A percentile compares a stretch with the other conserved stretches of the same genome.
phyloP scores from a whole-genome alignment of 345 rosid genomes.

The Acer yangbiense region DNA sequence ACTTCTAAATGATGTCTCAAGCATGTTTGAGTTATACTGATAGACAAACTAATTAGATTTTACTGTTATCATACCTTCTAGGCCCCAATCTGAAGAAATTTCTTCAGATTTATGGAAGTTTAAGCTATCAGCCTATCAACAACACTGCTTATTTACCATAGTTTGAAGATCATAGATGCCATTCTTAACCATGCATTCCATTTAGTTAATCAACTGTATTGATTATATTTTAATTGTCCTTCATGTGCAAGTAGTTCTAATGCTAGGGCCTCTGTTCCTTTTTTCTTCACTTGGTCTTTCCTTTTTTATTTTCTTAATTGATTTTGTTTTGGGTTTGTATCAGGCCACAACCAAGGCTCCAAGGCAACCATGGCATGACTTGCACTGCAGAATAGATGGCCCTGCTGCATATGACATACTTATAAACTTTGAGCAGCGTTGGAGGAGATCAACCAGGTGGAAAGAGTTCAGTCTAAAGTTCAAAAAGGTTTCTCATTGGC shows the following conservation, averaged over 20 bases:
- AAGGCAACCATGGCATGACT: conserved; percentile 97
- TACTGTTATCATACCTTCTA: not conserved
- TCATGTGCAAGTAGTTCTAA: conserved; percentile 17
- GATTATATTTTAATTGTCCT: not conserved
- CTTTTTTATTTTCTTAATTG: conserved; percentile 6
- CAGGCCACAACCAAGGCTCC: conserved; percentile 78
- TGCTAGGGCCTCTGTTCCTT: not conserved
- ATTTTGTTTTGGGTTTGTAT: conserved; percentile 5
- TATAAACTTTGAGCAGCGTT: conserved; percentile 95
- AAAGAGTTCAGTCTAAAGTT: conserved; percentile 65
- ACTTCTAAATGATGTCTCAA: not conserved
- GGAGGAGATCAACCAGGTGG: conserved; percentile 87
- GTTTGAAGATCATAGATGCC: not conserved
- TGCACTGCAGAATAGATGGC: conserved; percentile 88
- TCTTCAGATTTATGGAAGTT: not conserved
- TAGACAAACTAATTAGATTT: not conserved
- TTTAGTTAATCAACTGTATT: not conserved
- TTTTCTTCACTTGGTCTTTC: conserved; percentile 10
- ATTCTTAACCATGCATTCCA: not conserved
- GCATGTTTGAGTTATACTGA: not conserved
- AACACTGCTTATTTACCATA: not conserved
- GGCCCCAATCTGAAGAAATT: not conserved
- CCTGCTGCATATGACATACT: conserved; percentile 97
- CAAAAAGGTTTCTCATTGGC: conserved; percentile 64
- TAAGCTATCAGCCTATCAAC: not conserved